Percentiles rank a stretch among this genome's conserved stretches.
Conservation (phyloP, 2,329 filamentous ascomycete species). For the Talaromyces sp. region DNA sequence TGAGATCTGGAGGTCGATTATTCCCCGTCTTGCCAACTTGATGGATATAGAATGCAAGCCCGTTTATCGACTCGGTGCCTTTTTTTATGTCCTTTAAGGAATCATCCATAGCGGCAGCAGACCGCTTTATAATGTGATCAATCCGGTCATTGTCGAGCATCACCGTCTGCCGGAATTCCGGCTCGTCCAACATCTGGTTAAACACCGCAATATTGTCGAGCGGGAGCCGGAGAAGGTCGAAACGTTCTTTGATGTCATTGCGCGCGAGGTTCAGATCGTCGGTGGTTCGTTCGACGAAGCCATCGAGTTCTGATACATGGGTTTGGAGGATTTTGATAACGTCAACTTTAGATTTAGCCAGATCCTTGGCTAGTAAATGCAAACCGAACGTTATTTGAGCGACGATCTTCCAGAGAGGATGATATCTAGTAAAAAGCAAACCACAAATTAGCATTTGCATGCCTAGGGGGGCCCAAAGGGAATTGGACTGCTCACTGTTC, state of each 20-base stretch:
- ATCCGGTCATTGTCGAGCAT: slow-evolving; percentile 85
- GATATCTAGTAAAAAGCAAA: slow-evolving; percentile 49
- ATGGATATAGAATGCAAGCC: slow-evolving; percentile 70
- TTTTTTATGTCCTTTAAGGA: slow-evolving; percentile 72
- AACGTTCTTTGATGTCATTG: slow-evolving; percentile 71
- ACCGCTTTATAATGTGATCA: slow-evolving; percentile 79
- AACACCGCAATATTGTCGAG: slow-evolving; percentile 78
- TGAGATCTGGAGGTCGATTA: slow-evolving; percentile 53
- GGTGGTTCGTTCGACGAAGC: slow-evolving; percentile 77
- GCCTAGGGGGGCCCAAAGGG: too few relatives aligned
- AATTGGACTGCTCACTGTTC: slow-evolving; percentile 43
- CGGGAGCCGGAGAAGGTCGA: slow-evolving; percentile 73
- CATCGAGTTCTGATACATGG: slow-evolving; percentile 91
- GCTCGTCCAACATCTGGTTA: slow-evolving; percentile 80
- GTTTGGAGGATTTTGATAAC: slow-evolving; percentile 84
- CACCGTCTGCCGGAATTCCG: slow-evolving; percentile 73
- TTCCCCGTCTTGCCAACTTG: slow-evolving; percentile 58
- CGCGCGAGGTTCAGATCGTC: slow-evolving; percentile 78
- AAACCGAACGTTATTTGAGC: slow-evolving; percentile 92
- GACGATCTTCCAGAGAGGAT: slow-evolving; percentile 83
- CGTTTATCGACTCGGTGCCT: slow-evolving; percentile 67
- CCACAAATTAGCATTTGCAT: not conserved
- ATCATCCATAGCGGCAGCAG: slow-evolving; percentile 68
- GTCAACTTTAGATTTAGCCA: slow-evolving; percentile 83
- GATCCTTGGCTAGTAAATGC: slow-evolving; percentile 74